phyloP scores from a whole-genome alignment of 257 asterid species.

The Anisodus tanguticus region DNA sequence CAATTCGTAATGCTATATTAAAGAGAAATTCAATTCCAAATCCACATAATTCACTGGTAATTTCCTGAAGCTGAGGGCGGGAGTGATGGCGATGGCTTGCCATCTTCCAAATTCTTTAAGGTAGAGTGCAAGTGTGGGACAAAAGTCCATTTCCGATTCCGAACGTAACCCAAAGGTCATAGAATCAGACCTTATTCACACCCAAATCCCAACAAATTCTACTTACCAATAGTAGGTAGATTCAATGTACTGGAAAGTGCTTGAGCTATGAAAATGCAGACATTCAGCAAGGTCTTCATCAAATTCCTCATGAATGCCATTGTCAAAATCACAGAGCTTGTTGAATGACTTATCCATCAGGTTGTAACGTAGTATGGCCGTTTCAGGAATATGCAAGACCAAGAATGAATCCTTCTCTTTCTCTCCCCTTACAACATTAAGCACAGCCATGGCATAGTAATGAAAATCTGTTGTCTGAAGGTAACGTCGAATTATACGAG shows the following conservation, averaged over 20 bases:
- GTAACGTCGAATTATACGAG: not conserved
- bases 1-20: too few species aligned
- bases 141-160: not conserved
- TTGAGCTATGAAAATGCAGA: not conserved
- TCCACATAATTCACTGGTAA: too few species aligned
- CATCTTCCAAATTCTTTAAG: not conserved
- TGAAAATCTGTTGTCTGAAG: not conserved
- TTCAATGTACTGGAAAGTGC: not conserved
- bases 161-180: not conserved
- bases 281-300: not conserved
- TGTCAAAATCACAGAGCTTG: slow-evolving; percentile 1
- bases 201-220: not conserved
- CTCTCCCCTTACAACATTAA: slow-evolving; percentile 16
- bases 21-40: too few species aligned
- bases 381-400: not conserved
- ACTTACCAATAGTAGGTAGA: not conserved
- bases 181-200: too few species aligned
- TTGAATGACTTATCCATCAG: not conserved
- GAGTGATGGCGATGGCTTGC: not conserved
- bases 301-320: not conserved
- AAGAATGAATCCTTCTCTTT: slow-evolving; percentile 18
- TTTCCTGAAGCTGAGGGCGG: not conserved
- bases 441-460: not conserved
- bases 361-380: slow-evolving; percentile 1
- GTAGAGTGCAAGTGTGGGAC: too few species aligned